phyloP scores from a whole-genome alignment of 495 filamentous ascomycete species.

The Elaphomyces granulatus region DNA sequence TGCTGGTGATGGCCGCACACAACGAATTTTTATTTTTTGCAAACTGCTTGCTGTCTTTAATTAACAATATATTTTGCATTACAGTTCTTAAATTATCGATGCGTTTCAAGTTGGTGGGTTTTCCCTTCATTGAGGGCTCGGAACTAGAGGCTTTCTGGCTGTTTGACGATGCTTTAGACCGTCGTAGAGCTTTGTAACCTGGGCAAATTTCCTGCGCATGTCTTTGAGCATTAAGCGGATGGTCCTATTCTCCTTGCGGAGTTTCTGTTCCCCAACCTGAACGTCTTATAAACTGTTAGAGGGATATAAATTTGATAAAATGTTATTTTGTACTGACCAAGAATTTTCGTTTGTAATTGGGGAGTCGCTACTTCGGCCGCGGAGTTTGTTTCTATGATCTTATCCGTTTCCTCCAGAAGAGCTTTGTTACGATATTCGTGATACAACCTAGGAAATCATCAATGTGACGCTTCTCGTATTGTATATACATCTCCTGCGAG shows the following conservation, averaged over 20 bases:
- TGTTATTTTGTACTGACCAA: constrained; percentile 25
- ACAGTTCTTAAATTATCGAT: too few species aligned
- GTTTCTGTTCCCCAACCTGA: constrained; percentile 48
- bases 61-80: too few species aligned
- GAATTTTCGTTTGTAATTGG: constrained; percentile 50
- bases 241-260: constrained; percentile 65
- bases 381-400: constrained; percentile 66
- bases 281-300: constrained; percentile 41
- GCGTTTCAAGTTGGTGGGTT: too few species aligned
- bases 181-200: constrained; percentile 74
- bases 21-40: too few species aligned
- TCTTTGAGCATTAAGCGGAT: constrained; percentile 53
- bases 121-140: too few species aligned
- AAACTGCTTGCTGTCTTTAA: too few species aligned
- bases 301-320: neutral
- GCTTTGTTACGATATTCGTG: constrained; percentile 63
- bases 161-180: constrained; percentile 66
- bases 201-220: constrained; percentile 59
- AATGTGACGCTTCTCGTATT: neutral
- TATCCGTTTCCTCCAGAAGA: constrained; percentile 58
- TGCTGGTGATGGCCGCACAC: too few species aligned
- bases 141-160: too few species aligned
- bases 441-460: constrained; percentile 53
- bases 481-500: constrained; percentile 86
- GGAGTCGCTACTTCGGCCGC: constrained; percentile 72